Evolutionary conservation across 176 grass and related monocot species (phyloP).

Genomic region (Aegilops longissima): DNA sequence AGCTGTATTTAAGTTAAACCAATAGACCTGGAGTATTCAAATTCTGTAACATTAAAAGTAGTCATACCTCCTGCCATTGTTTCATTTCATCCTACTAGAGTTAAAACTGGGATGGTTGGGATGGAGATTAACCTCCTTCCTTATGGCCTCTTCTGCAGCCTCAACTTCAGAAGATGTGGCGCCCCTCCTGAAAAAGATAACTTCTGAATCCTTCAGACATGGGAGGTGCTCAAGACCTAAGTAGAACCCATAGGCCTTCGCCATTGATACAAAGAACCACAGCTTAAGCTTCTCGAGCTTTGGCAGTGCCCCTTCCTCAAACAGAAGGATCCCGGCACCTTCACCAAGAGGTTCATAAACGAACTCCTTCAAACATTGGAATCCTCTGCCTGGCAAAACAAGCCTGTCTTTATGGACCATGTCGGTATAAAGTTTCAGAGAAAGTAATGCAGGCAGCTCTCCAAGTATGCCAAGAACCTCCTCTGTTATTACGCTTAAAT

Average conservation of each 20-base stretch:
- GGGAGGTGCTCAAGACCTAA: conserved; percentile 8
- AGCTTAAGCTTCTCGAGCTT: not conserved
- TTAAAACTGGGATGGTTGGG: not conserved
- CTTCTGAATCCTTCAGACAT: not conserved
- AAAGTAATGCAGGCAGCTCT: not conserved
- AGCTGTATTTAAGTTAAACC: too few relatives aligned
- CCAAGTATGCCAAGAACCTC: not conserved
- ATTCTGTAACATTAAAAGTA: too few relatives aligned
- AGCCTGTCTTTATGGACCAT: too few relatives aligned
- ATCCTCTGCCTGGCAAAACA: too few relatives aligned
- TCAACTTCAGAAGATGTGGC: not conserved
- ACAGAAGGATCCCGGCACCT: not conserved
- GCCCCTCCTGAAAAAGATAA: not conserved
- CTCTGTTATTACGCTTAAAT: not conserved
- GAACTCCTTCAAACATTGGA: too few relatives aligned
- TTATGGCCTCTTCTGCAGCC: not conserved
- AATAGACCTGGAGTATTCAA: rapidly evolving
- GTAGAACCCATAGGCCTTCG: not conserved
- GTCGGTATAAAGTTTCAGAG: not conserved
- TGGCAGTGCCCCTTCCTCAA: not conserved
- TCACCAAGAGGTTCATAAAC: rapidly evolving
- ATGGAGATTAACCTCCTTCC: not conserved
- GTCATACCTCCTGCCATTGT: too few relatives aligned
- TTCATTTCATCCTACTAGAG: too few relatives aligned
- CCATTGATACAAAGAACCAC: not conserved